These are phyloP conservation scores for Zygnema cylindricum DNA, from an alignment of 139 green algal species.

Conservation along the genomic window DNA sequence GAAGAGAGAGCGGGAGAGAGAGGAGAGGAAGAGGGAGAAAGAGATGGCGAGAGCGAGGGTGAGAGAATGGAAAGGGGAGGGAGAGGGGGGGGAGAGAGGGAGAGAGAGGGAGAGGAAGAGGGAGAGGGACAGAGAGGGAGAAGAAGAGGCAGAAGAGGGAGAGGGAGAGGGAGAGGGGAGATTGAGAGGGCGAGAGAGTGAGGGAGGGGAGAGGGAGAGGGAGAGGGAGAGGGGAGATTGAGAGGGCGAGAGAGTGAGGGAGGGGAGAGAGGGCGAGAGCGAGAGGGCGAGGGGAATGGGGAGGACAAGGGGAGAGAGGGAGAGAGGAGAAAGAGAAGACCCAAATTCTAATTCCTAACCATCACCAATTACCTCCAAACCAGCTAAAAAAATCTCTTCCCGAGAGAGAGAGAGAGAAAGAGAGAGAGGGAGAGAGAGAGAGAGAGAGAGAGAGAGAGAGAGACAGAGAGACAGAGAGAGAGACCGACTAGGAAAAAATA, in stretches of 20 bases:
- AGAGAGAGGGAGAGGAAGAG: not conserved
- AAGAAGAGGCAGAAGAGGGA: not conserved
- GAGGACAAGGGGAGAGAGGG: constrained; percentile 3
- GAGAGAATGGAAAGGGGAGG: not conserved
- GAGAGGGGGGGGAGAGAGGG: not conserved
- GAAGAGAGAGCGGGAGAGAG: not conserved
- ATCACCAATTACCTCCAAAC: not conserved
- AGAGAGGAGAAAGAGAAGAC: not conserved
- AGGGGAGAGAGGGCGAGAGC: not conserved
- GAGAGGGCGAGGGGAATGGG: not conserved
- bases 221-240: not conserved
- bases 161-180: not conserved
- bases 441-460: not conserved
- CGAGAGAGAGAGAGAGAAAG: not conserved
- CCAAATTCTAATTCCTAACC: not conserved
- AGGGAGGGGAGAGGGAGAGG: not conserved
- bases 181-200: not conserved
- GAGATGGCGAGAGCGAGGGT: not conserved
- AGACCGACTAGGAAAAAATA: not conserved
- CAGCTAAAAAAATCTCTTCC: not conserved
- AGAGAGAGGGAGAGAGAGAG: constrained; percentile 18
- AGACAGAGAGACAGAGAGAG: not conserved
- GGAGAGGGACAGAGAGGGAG: not conserved
- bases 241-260: not conserved
- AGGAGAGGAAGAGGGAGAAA: not conserved